A percentile compares a stretch with the other conserved stretches of the same genome.
Conservation (phyloP, 495 filamentous ascomycete species). For the Penicillium manginii region DNA sequence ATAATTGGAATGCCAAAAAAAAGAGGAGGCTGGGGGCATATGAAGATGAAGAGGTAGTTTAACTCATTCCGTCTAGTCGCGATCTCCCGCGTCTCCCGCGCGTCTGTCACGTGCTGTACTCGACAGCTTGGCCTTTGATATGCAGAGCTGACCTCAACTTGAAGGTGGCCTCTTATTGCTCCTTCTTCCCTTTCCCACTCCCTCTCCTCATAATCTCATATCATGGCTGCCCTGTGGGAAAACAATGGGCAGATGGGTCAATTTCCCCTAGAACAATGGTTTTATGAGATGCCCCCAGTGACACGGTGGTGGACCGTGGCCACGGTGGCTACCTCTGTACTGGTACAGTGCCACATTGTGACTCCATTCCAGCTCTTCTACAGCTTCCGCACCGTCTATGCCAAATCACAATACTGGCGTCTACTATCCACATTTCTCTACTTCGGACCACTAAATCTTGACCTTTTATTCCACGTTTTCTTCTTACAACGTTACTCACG, state of each 20-base stretch:
- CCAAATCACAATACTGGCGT: slow-evolving; percentile 96
- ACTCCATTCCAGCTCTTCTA: slow-evolving; percentile 96
- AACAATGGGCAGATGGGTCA: slow-evolving; percentile 62
- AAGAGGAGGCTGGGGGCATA: background rate
- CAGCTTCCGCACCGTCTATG: slow-evolving; percentile 88
- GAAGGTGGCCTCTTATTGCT: too few species aligned
- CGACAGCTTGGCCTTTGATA: background rate
- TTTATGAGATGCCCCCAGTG: slow-evolving; percentile 95
- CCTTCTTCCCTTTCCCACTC: too few species aligned
- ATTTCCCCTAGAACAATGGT: slow-evolving; percentile 93
- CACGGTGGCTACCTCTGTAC: slow-evolving; percentile 81
- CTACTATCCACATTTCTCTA: slow-evolving; percentile 94
- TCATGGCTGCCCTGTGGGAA: slow-evolving; percentile 51
- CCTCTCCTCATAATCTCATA: background rate
- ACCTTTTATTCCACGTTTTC: slow-evolving; percentile 98
- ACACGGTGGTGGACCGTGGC: slow-evolving; percentile 96
- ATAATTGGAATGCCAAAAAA: background rate
- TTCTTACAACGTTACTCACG: slow-evolving; percentile 97
- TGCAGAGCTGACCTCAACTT: too few species aligned
- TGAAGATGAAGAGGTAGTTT: background rate
- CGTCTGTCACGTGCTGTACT: background rate
- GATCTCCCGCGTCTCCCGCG: background rate
- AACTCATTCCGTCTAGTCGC: background rate
- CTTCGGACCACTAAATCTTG: slow-evolving; percentile 91
- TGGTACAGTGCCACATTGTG: slow-evolving; percentile 91